Percentiles rank a stretch among this genome's conserved stretches.
These are phyloP conservation scores for Ulota crispa DNA, from an alignment of 225 moss, liverwort and hornwort genomes.

Conservation along the genomic window DNA sequence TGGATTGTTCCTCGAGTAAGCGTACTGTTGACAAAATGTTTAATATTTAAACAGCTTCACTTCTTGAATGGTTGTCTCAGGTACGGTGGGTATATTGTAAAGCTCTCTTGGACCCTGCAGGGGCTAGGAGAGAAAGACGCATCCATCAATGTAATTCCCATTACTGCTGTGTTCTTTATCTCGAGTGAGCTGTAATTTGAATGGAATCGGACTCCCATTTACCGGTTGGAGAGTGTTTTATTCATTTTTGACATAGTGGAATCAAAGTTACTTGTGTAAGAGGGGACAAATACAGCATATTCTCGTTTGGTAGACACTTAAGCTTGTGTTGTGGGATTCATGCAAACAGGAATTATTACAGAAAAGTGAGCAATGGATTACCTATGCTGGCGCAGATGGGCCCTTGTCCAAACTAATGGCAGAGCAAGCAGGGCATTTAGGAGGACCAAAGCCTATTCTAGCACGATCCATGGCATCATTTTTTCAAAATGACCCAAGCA, in stretches of 20 bases:
- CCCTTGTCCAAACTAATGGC: slow-evolving; percentile 58
- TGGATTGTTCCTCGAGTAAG: slow-evolving; percentile 14
- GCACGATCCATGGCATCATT: slow-evolving; percentile 57
- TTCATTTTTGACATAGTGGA: slow-evolving; percentile 16
- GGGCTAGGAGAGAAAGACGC: slow-evolving; percentile 54
- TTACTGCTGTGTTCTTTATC: neutral
- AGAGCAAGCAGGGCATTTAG: slow-evolving; percentile 78
- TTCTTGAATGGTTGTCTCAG: slow-evolving; percentile 43
- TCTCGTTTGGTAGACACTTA: neutral
- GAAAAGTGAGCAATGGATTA: slow-evolving; percentile 56
- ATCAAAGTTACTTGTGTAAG: neutral
- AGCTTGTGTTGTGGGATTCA: neutral
- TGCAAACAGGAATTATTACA: slow-evolving; percentile 50
- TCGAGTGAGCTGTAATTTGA: slow-evolving; percentile 14
- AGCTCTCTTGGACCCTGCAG: slow-evolving; percentile 66
- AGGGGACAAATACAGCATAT: neutral
- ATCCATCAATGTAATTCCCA: slow-evolving; percentile 52
- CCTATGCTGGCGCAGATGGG: slow-evolving; percentile 60
- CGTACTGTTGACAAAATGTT: neutral
- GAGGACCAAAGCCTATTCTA: slow-evolving; percentile 57
- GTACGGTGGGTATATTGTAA: slow-evolving; percentile 73
- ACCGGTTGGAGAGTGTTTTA: neutral
- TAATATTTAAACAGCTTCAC: neutral
- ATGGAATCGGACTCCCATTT: neutral
- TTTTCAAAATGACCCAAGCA: slow-evolving; percentile 46